These are phyloP conservation scores for Phyllostachys edulis DNA, from an alignment of 176 grass and related monocot species.

Conservation along the genomic window DNA sequence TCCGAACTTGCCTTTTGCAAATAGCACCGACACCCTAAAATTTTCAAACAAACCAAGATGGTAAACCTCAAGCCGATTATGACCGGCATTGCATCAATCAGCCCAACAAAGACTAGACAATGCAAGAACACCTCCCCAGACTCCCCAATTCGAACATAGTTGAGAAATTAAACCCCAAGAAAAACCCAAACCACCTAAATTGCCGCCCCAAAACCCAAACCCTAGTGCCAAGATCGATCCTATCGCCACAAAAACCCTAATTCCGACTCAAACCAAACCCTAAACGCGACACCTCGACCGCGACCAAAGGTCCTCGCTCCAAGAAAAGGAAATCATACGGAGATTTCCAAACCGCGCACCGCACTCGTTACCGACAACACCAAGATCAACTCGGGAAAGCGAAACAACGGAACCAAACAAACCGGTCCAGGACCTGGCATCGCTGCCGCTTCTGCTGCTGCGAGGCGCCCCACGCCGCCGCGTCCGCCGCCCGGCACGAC, in stretches of 20 bases:
- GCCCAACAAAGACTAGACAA: not conserved
- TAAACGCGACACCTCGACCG: not conserved
- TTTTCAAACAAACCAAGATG: not conserved
- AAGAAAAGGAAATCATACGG: not conserved
- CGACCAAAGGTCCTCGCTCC: not conserved
- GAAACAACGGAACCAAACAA: too few relatives aligned
- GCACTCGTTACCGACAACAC: not conserved
- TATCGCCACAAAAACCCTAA: not conserved
- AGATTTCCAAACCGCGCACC: not conserved
- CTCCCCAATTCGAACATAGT: not conserved
- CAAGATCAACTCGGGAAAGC: not conserved
- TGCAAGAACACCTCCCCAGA: not conserved
- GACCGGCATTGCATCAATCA: slow-evolving; percentile 14
- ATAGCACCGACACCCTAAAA: not conserved
- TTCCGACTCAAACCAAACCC: not conserved
- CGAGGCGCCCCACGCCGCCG: not conserved
- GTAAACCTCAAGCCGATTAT: not conserved
- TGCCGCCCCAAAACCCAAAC: slow-evolving; percentile 27
- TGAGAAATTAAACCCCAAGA: not conserved
- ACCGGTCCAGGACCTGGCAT: slow-evolving; percentile 32
- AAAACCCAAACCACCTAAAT: not conserved
- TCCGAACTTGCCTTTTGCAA: not conserved
- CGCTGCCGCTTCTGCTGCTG: slow-evolving; percentile 51
- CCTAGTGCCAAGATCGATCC: slow-evolving; percentile 3
- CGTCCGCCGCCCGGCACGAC: slow-evolving; percentile 21